Conservation (phyloP, 768 basidiomycete genomes). For the Leccinum disarticulatum region DNA sequence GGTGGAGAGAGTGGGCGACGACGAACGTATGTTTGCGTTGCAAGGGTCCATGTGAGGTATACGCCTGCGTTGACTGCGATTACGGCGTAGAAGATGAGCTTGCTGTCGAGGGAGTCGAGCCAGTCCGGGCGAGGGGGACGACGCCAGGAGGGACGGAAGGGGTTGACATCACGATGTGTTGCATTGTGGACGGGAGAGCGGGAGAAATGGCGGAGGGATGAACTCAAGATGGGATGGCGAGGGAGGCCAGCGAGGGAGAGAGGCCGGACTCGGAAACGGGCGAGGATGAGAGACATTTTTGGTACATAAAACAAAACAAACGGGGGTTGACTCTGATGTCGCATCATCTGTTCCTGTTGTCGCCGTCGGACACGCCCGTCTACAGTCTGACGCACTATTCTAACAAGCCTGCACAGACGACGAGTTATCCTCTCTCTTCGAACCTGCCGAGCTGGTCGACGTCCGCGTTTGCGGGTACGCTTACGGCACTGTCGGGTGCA, state of each 20-base stretch:
- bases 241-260: not conserved
- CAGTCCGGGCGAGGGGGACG: constrained; percentile 31
- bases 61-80: constrained; percentile 63
- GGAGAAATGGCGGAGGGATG: constrained; percentile 17
- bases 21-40: constrained; percentile 33
- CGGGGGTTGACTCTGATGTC: constrained; percentile 52
- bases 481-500: constrained; percentile 84
- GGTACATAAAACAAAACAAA: constrained; percentile 12
- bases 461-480: constrained; percentile 85
- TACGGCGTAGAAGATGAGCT: constrained; percentile 60
- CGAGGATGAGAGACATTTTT: not conserved
- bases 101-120: constrained; percentile 54
- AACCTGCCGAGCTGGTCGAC: constrained; percentile 91
- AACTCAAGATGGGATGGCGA: not conserved
- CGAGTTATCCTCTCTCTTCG: constrained; percentile 68
- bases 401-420: constrained; percentile 61
- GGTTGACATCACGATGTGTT: constrained; percentile 22
- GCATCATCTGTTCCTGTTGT: constrained; percentile 82
- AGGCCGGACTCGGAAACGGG: constrained; percentile 17
- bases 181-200: constrained; percentile 19
- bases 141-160: constrained; percentile 25
- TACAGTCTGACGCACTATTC: constrained; percentile 84
- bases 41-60: constrained; percentile 57
- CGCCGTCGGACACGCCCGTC: constrained; percentile 83
- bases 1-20: constrained; percentile 26